Conservation (phyloP, 768 basidiomycete genomes). For the Lactifluus volemus region DNA sequence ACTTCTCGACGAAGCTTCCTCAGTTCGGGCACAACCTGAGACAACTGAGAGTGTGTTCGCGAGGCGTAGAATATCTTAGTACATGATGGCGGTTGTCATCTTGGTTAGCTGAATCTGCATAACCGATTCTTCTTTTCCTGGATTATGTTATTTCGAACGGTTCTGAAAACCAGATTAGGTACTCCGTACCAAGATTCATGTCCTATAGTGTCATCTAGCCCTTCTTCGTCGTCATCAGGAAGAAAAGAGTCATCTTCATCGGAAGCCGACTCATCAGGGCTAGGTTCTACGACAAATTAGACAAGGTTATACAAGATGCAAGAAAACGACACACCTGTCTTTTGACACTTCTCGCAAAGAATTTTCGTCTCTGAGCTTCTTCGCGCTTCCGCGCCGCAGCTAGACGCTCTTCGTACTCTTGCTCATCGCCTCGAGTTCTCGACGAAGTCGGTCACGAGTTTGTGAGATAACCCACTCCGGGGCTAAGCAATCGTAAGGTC, state of each 20-base stretch:
- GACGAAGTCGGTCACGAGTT: slow-evolving; percentile 51
- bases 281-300: background rate
- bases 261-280: slow-evolving; percentile 16
- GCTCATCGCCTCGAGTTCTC: slow-evolving; percentile 63
- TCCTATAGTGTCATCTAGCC: background rate
- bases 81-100: slow-evolving; percentile 48
- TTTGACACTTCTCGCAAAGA: slow-evolving; percentile 51
- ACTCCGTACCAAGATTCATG: background rate
- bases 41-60: slow-evolving; percentile 90
- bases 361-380: slow-evolving; percentile 42
- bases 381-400: slow-evolving; percentile 55
- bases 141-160: background rate
- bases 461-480: slow-evolving; percentile 75
- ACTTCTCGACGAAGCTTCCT: slow-evolving; percentile 50
- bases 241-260: slow-evolving; percentile 8
- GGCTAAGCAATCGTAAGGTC: slow-evolving; percentile 27
- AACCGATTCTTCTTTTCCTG: background rate
- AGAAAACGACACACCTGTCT: slow-evolving; percentile 37
- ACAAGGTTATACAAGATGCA: background rate
- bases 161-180: background rate
- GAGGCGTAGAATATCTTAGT: slow-evolving; percentile 92
- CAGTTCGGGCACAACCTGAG: slow-evolving; percentile 84
- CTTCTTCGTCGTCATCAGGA: slow-evolving; percentile 10
- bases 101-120: slow-evolving; percentile 4
- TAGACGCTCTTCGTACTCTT: slow-evolving; percentile 54